Percentiles rank a stretch among this genome's conserved stretches.
These are phyloP conservation scores for Leccinum fallax DNA, from an alignment of 1,284 basidiomycete genomes.

Conservation along the genomic window DNA sequence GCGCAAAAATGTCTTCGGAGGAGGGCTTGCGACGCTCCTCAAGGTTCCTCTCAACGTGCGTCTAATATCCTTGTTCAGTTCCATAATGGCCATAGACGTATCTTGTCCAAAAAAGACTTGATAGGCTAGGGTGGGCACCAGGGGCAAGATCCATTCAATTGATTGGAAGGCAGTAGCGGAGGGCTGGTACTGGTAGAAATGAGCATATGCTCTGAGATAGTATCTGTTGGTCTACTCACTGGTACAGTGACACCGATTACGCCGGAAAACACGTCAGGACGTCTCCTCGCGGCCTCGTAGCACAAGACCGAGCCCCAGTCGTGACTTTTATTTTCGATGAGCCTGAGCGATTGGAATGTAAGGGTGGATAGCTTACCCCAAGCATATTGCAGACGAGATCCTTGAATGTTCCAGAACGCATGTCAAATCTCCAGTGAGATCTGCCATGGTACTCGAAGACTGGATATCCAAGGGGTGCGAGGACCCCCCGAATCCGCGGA, in stretches of 20 bases:
- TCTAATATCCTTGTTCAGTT: constrained; percentile 57
- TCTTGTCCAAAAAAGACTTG: constrained; percentile 60
- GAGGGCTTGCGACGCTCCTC: constrained; percentile 51
- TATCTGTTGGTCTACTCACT: constrained; percentile 37
- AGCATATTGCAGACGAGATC: constrained; percentile 53
- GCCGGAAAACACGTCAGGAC: constrained; percentile 61
- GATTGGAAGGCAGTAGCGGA: constrained; percentile 49
- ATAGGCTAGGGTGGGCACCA: constrained; percentile 58
- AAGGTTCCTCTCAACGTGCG: constrained; percentile 57
- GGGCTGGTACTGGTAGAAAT: constrained; percentile 52
- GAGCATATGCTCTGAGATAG: background rate
- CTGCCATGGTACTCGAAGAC: constrained; percentile 58
- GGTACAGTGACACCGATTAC: constrained; percentile 64
- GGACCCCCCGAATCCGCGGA: constrained; percentile 70
- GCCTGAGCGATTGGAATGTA: background rate
- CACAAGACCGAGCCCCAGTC: constrained; percentile 73
- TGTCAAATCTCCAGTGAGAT: constrained; percentile 59
- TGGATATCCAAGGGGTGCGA: constrained; percentile 62
- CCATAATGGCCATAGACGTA: constrained; percentile 48
- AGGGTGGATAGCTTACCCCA: constrained; percentile 49
- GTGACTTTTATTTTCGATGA: constrained; percentile 45
- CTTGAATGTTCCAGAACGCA: constrained; percentile 58
- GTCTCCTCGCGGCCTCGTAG: constrained; percentile 63
- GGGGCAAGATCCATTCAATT: constrained; percentile 41
- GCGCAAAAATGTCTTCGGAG: constrained; percentile 55